Percentiles rank a stretch among this genome's conserved stretches.
phyloP scores from a whole-genome alignment of 345 rosid species.

The Salix suchowensis region DNA sequence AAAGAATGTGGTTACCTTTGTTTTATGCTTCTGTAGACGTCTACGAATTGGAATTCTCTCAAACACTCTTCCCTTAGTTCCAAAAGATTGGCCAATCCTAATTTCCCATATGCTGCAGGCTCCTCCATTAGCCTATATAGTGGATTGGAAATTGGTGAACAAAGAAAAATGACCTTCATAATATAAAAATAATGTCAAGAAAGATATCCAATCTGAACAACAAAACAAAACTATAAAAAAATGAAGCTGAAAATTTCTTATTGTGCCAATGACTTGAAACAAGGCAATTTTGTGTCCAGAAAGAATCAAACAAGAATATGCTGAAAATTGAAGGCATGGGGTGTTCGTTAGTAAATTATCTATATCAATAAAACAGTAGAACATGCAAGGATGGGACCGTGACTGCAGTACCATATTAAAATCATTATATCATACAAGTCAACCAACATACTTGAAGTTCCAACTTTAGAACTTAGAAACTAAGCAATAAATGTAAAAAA shows the following conservation, averaged over 20 bases:
- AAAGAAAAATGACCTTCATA: not conserved
- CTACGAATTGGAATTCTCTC: conserved; percentile 93
- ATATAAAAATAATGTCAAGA: not conserved
- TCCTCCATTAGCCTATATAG: conserved; percentile 86
- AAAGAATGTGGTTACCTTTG: conserved; percentile 53
- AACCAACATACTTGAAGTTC: not conserved
- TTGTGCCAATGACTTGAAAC: not conserved
- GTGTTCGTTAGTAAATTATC: not conserved
- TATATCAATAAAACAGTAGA: not conserved
- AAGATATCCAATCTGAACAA: not conserved
- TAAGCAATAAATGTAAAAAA: not conserved
- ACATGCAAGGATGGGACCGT: not conserved
- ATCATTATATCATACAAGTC: not conserved
- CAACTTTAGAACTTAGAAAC: not conserved
- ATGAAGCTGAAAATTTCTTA: not conserved
- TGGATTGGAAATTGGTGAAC: conserved; percentile 8
- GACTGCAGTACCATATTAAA: not conserved
- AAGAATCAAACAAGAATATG: not conserved
- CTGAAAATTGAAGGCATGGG: not conserved
- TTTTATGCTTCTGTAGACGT: conserved; percentile 94
- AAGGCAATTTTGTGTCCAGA: not conserved
- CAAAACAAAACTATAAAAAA: not conserved
- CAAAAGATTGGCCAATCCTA: conserved; percentile 95
- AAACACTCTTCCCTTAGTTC: conserved; percentile 97
- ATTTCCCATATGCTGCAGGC: conserved; percentile 96